Conservation (phyloP, 2,329 filamentous ascomycete genomes). For the Fusarium stilboides region DNA sequence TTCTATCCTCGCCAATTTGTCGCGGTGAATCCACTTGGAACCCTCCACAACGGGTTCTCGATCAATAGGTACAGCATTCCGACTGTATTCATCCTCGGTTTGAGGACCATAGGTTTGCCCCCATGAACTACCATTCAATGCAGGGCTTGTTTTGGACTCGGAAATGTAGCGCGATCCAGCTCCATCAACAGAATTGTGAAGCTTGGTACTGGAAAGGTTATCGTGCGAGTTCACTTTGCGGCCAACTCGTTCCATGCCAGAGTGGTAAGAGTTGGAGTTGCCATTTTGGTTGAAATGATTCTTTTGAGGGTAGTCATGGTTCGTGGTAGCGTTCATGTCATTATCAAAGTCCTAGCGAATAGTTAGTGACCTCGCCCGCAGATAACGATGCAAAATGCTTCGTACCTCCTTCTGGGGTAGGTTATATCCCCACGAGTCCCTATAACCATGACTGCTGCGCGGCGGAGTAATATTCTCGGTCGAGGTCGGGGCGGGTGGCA, state of each 20-base stretch:
- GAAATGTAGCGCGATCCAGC: constrained; percentile 41
- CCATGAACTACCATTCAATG: constrained; percentile 44
- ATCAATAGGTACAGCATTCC: constrained; percentile 49
- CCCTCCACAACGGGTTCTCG: constrained; percentile 65
- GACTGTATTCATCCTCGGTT: constrained; percentile 47
- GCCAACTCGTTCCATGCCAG: constrained; percentile 50
- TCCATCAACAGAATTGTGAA: constrained; percentile 46
- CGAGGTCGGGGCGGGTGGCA: constrained; percentile 65
- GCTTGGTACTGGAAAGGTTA: constrained; percentile 48
- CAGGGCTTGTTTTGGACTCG: constrained; percentile 47
- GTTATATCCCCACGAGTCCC: constrained; percentile 61
- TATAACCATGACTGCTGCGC: constrained; percentile 65
- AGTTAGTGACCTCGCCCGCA: constrained; percentile 33
- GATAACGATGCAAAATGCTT: background rate
- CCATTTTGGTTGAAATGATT: constrained; percentile 47
- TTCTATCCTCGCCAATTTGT: constrained; percentile 87
- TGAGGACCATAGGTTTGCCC: constrained; percentile 31
- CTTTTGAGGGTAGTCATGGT: constrained; percentile 41
- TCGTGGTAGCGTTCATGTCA: constrained; percentile 33
- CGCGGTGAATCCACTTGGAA: constrained; percentile 88
- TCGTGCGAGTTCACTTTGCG: constrained; percentile 58
- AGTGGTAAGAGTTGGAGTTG: constrained; percentile 46
- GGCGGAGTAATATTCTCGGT: constrained; percentile 65
- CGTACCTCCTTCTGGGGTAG: constrained; percentile 58
- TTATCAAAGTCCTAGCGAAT: constrained; percentile 41